Evolutionary conservation across 2,329 filamentous ascomycete genomes (phyloP).

Genomic region (Chrysoporthe puriensis): DNA sequence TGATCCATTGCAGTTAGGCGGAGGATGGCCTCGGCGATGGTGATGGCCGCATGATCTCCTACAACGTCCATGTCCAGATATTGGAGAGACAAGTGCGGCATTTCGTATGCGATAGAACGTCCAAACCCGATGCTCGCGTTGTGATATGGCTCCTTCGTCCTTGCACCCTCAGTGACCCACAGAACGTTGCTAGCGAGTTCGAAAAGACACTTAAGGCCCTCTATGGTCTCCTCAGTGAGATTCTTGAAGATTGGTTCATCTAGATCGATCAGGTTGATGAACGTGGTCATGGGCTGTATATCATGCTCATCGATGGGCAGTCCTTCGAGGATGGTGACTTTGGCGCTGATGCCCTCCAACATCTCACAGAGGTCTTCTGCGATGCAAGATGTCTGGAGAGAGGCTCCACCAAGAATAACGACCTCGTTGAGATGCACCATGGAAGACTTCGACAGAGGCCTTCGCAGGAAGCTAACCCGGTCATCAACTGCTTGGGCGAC

Average conservation of each 20-base stretch:
- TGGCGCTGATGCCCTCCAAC: not conserved
- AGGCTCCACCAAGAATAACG: not conserved
- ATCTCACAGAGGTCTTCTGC: not conserved
- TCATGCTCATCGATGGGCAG: not conserved
- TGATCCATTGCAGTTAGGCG: not conserved
- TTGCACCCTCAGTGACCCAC: constrained; percentile 35
- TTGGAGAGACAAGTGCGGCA: constrained; percentile 30
- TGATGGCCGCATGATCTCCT: not conserved
- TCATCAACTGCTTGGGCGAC: constrained; percentile 31
- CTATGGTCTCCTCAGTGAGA: constrained; percentile 25
- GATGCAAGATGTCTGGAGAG: not conserved
- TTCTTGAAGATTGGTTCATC: constrained; percentile 35
- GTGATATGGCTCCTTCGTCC: constrained; percentile 30
- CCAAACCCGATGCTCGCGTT: constrained; percentile 35
- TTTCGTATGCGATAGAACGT: constrained; percentile 29
- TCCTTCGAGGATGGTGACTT: constrained; percentile 27
- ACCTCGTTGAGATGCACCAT: not conserved
- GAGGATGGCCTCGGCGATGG: constrained; percentile 29
- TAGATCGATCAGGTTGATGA: constrained; percentile 32
- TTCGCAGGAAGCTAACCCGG: constrained; percentile 11
- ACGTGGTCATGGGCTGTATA: not conserved
- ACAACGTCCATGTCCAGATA: constrained; percentile 31
- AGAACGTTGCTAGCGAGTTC: constrained; percentile 26
- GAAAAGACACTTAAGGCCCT: constrained; percentile 31
- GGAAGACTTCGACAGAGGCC: not conserved